A percentile compares a stretch with the other conserved stretches of the same genome.
Conservation (phyloP, 2,329 filamentous ascomycete genomes). For the Pseudophaeomoniella oleicola region DNA sequence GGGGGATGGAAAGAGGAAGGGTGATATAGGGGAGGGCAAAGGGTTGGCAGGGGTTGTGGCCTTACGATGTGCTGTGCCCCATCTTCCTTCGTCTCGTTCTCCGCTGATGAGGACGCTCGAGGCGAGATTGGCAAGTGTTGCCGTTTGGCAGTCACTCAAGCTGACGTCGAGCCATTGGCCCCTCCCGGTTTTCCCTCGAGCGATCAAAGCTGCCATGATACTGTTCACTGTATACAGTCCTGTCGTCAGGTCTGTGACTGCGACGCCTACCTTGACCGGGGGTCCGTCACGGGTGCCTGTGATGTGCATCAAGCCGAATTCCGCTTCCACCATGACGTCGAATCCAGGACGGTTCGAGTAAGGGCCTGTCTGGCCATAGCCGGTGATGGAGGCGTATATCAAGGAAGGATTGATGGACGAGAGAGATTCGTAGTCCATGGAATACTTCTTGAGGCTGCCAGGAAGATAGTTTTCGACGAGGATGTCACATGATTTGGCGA, state of each 20-base stretch:
- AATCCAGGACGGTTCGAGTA: constrained; percentile 81
- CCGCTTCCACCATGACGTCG: constrained; percentile 98
- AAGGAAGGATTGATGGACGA: constrained; percentile 68
- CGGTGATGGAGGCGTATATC: constrained; percentile 92
- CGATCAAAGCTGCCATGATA: constrained; percentile 85
- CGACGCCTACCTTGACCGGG: constrained; percentile 93
- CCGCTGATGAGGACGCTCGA: constrained; percentile 83
- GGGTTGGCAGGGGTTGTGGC: no score
- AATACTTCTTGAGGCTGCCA: constrained; percentile 69
- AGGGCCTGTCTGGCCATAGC: constrained; percentile 90
- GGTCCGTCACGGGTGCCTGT: constrained; percentile 77
- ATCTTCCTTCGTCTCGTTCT: constrained; percentile 72
- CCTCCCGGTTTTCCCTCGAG: constrained; percentile 55
- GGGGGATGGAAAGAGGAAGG: constrained; percentile 10
- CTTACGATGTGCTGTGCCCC: constrained; percentile 89
- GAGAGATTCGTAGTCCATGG: constrained; percentile 73
- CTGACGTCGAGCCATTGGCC: constrained; percentile 90
- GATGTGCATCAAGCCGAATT: constrained; percentile 97
- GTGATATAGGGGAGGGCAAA: not conserved
- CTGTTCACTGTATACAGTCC: constrained; percentile 90
- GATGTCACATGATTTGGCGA: constrained; percentile 75
- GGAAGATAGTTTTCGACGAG: constrained; percentile 96
- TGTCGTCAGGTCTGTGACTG: constrained; percentile 90
- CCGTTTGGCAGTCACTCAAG: constrained; percentile 87
- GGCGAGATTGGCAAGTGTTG: constrained; percentile 87